Percentiles rank a stretch among this genome's conserved stretches.
phyloP scores from a whole-genome alignment of 2,329 filamentous ascomycete genomes.

The Fusarium sororula region DNA sequence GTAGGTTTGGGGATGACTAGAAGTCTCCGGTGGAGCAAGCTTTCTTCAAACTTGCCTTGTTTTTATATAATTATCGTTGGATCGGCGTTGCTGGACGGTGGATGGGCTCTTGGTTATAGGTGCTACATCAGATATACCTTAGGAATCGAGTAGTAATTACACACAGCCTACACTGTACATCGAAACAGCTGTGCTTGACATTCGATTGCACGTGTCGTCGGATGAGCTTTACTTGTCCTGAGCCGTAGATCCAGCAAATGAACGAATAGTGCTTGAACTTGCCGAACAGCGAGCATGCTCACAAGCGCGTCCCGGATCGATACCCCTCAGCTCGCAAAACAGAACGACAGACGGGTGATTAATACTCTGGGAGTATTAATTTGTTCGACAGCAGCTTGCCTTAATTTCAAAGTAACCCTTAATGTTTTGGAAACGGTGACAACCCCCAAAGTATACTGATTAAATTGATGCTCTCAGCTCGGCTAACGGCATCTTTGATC shows the following conservation, averaged over 20 bases:
- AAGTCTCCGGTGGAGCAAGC: constrained; percentile 8
- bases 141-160: constrained; percentile 11
- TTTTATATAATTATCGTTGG: neutral
- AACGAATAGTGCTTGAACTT: neutral
- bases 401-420: neutral
- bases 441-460: neutral
- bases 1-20: constrained; percentile 14
- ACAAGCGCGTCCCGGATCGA: neutral
- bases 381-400: neutral
- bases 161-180: neutral
- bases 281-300: neutral
- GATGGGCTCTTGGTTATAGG: neutral
- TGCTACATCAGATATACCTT: constrained; percentile 15
- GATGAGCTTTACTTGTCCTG: too few relatives aligned
- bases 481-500: neutral
- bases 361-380: neutral
- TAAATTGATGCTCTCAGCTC: neutral
- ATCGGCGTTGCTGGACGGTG: constrained; percentile 18
- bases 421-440: neutral
- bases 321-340: neutral
- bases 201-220: neutral
- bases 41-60: neutral
- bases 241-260: neutral
- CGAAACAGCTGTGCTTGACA: neutral
- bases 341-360: neutral